Conservation (phyloP, 257 asterid species). For the Rauvolfia tetraphylla region DNA sequence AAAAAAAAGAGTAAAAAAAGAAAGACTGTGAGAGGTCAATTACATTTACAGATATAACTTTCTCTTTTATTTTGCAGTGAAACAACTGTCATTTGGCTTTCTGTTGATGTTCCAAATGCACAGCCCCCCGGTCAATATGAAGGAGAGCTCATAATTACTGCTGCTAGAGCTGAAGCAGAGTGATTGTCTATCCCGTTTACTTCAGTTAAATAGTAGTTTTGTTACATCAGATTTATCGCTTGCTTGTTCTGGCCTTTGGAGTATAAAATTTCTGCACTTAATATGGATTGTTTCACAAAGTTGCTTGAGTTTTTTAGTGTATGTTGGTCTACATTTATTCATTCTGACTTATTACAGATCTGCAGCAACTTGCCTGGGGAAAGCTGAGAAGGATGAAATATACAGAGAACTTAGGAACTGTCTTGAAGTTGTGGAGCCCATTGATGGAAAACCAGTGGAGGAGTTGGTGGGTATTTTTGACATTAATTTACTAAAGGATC, state of each 20-base stretch:
- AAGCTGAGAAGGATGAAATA: constrained; percentile 65
- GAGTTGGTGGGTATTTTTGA: constrained; percentile 69
- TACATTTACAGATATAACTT: background rate
- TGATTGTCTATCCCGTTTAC: constrained; percentile 47
- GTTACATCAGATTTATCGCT: constrained; percentile 14
- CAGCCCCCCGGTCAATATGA: constrained; percentile 97
- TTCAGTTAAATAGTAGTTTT: constrained; percentile 28
- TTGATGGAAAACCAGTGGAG: constrained; percentile 63
- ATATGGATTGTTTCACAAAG: constrained; percentile 3
- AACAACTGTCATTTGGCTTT: constrained; percentile 75
- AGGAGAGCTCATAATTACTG: constrained; percentile 82
- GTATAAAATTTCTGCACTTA: constrained; percentile 2
- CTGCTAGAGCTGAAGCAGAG: constrained; percentile 75
- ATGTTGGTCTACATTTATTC: constrained; percentile 17
- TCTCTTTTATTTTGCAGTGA: constrained; percentile 57
- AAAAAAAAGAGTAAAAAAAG: background rate
- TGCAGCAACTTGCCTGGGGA: constrained; percentile 45
- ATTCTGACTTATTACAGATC: constrained; percentile 52
- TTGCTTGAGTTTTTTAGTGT: constrained; percentile 12
- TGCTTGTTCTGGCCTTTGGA: constrained; percentile 9
- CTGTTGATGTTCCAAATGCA: constrained; percentile 73
- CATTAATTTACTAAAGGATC: constrained; percentile 21
- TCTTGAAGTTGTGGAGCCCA: constrained; percentile 76
- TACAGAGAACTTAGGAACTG: constrained; percentile 64
- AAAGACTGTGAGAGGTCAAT: no score